Evolutionary conservation across 1,139 yeast genomes (phyloP).

Genomic region (Nakaseomyces kungkrabaensis): DNA sequence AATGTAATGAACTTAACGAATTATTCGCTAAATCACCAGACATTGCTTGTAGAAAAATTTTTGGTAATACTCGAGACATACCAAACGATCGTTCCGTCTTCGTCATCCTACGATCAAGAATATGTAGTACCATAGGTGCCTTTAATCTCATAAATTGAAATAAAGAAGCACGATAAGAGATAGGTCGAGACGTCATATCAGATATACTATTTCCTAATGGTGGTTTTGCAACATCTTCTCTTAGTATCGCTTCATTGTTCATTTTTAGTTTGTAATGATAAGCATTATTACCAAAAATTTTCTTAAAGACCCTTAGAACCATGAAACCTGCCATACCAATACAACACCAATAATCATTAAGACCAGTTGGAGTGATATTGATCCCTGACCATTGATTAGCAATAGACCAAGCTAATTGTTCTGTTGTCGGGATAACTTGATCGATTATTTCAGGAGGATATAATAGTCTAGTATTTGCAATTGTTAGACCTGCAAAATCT

Average conservation of each 20-base stretch:
- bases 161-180: slow-evolving; percentile 31
- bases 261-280: slow-evolving; percentile 60
- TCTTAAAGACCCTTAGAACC: slow-evolving; percentile 61
- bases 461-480: slow-evolving; percentile 54
- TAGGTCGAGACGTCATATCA: slow-evolving; percentile 53
- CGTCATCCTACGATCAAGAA: slow-evolving; percentile 86
- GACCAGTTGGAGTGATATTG: slow-evolving; percentile 71
- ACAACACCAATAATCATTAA: slow-evolving; percentile 87
- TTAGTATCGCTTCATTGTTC: slow-evolving; percentile 56
- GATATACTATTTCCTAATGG: slow-evolving; percentile 67
- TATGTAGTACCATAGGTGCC: slow-evolving; percentile 76
- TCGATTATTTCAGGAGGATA: slow-evolving; percentile 74
- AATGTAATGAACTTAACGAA: slow-evolving; percentile 70
- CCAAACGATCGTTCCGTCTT: slow-evolving; percentile 94
- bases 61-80: slow-evolving; percentile 81
- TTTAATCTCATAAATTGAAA: slow-evolving; percentile 61
- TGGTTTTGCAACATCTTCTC: slow-evolving; percentile 67
- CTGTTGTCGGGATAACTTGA: slow-evolving; percentile 65
- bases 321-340: slow-evolving; percentile 78
- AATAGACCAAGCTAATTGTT: slow-evolving; percentile 54
- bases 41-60: slow-evolving; percentile 87
- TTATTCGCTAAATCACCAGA: slow-evolving; percentile 83
- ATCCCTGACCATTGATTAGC: slow-evolving; percentile 94
- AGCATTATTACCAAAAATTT: slow-evolving; percentile 76
- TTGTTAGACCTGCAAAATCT: slow-evolving; percentile 69